Percentiles rank a stretch among this genome's conserved stretches.
phyloP scores from a whole-genome alignment of 345 rosid genomes.

The Melastoma malabathricum region DNA sequence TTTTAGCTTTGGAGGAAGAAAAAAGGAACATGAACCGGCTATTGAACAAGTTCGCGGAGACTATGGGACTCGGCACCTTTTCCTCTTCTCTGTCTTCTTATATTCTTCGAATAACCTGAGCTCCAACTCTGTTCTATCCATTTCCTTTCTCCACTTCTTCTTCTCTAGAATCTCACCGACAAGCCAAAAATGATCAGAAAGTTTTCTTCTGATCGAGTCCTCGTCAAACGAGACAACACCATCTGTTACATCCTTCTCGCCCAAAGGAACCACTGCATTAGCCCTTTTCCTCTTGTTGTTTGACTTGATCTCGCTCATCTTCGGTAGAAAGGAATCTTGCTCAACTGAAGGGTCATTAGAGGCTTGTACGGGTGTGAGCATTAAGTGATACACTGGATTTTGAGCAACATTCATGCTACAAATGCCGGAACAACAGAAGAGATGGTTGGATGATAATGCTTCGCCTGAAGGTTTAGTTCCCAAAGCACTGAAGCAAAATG shows the following conservation, averaged over 20 bases:
- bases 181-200: constrained; percentile 38
- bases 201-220: constrained; percentile 35
- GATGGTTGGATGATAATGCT: constrained; percentile 71
- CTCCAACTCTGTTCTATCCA: constrained; percentile 17
- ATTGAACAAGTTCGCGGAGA: not conserved
- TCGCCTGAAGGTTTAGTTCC: constrained; percentile 73
- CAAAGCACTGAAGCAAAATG: constrained; percentile 83
- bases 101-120: constrained; percentile 37
- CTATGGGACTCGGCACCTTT: constrained; percentile 16
- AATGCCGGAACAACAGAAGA: constrained; percentile 45
- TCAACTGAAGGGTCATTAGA: constrained; percentile 45
- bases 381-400: constrained; percentile 40
- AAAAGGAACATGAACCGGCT: not conserved
- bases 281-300: constrained; percentile 49
- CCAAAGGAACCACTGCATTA: constrained; percentile 7
- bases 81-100: constrained; percentile 31
- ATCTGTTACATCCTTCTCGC: constrained; percentile 4
- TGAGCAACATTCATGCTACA: constrained; percentile 45
- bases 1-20: too few species aligned
- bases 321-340: constrained; percentile 38
- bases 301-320: constrained; percentile 14
- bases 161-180: constrained; percentile 44
- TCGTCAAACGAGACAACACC: constrained; percentile 15
- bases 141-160: constrained; percentile 36
- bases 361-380: constrained; percentile 62